Conservation (phyloP, 495 filamentous ascomycete genomes). For the Penicillium canescens region DNA sequence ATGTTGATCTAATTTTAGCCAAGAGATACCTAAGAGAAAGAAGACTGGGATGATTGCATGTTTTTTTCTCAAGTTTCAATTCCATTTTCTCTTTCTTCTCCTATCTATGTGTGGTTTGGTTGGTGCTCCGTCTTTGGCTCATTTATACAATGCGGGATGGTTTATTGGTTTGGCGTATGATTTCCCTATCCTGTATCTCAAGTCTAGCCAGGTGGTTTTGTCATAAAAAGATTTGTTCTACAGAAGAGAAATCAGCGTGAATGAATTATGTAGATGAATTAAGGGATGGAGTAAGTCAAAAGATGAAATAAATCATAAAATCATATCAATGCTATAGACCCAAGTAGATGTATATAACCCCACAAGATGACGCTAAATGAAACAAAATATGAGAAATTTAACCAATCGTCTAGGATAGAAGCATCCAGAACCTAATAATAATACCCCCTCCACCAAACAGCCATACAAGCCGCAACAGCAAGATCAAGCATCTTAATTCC, state of each 20-base stretch:
- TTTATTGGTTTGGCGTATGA: too few species aligned
- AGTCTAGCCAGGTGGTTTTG: not conserved
- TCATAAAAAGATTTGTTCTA: not conserved
- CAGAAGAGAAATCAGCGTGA: too few species aligned
- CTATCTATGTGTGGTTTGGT: not conserved
- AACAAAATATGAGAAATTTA: too few species aligned
- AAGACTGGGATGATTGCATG: constrained; percentile 11
- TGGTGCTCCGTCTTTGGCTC: too few species aligned
- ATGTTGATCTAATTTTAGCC: constrained; percentile 14
- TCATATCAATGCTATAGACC: not conserved
- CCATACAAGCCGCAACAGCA: constrained; percentile 86
- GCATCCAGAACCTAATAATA: constrained; percentile 45
- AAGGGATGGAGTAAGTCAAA: too few species aligned
- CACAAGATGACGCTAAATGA: too few species aligned
- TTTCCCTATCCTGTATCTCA: too few species aligned
- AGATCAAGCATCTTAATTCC: constrained; percentile 95
- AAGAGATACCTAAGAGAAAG: constrained; percentile 13
- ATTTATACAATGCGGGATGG: too few species aligned
- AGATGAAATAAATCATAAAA: not conserved
- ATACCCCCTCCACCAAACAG: constrained; percentile 91
- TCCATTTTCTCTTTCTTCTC: not conserved
- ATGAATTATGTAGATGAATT: too few species aligned
- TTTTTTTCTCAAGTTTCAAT: not conserved
- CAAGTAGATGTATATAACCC: too few species aligned
- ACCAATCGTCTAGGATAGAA: too few species aligned